Percentiles rank a stretch among this genome's conserved stretches.
Conservation (phyloP, 1,139 yeast genomes). For the Eremothecium sinecaudum region DNA sequence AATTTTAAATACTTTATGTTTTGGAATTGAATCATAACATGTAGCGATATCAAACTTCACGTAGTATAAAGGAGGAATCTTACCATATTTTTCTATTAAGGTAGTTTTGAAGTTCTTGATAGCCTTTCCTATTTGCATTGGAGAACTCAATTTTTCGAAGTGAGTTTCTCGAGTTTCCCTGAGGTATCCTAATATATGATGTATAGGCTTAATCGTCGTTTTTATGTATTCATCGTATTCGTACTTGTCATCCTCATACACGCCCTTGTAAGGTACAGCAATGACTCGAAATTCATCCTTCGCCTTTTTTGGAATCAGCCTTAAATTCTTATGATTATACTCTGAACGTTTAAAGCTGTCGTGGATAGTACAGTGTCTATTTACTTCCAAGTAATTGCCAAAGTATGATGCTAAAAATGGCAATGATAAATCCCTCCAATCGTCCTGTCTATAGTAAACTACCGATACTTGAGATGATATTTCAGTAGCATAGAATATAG, state of each 20-base stretch:
- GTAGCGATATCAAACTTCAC: constrained; percentile 69
- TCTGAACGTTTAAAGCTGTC: constrained; percentile 19
- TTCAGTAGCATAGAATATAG: constrained; percentile 64
- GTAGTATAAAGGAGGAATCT: constrained; percentile 39
- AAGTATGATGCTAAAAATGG: constrained; percentile 38
- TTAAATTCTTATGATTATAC: constrained; percentile 33
- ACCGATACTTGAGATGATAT: constrained; percentile 36
- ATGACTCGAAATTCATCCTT: constrained; percentile 47
- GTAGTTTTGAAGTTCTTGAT: constrained; percentile 29
- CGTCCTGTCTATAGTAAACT: constrained; percentile 47
- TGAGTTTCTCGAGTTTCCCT: constrained; percentile 20
- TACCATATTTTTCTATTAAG: constrained; percentile 14
- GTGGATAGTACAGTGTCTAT: constrained; percentile 24
- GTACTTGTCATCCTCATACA: constrained; percentile 22
- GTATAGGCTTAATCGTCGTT: constrained; percentile 34
- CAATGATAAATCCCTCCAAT: constrained; percentile 45
- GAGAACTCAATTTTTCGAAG: constrained; percentile 29
- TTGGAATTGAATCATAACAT: constrained; percentile 73
- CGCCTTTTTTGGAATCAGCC: constrained; percentile 48
- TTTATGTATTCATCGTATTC: constrained; percentile 28
- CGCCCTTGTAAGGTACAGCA: constrained; percentile 41
- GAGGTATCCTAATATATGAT: constrained; percentile 28
- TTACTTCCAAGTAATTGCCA: constrained; percentile 28
- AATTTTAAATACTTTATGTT: constrained; percentile 35
- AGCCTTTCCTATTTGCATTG: constrained; percentile 30